phyloP scores from a whole-genome alignment of 2,329 filamentous ascomycete genomes.

The Lomentospora prolificans region DNA sequence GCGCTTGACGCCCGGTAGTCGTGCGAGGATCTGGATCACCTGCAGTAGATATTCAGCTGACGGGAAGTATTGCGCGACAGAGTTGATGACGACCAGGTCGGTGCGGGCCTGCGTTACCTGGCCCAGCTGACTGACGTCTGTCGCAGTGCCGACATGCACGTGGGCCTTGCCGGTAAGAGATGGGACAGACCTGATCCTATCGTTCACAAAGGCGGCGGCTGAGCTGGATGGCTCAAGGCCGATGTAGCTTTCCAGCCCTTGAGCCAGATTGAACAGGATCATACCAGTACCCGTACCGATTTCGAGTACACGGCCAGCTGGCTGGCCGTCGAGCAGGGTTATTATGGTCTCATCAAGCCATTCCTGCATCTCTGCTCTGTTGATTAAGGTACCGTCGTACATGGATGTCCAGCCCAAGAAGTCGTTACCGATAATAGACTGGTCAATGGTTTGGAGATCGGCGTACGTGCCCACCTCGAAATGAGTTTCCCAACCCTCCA shows the following conservation, averaged over 20 bases:
- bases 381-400: conserved; percentile 16
- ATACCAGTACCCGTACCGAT: conserved; percentile 21
- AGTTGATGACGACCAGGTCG: conserved; percentile 18
- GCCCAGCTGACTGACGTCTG: conserved; percentile 9
- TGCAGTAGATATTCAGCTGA: conserved; percentile 15
- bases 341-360: conserved; percentile 17
- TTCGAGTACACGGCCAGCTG: conserved; percentile 16
- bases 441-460: not conserved
- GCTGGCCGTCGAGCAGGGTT: conserved; percentile 12
- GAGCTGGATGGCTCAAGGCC: conserved; percentile 18
- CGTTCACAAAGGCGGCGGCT: conserved; percentile 15
- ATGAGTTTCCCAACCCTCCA: not conserved
- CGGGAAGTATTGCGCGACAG: conserved; percentile 20
- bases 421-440: not conserved
- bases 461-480: not conserved
- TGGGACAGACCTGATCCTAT: conserved; percentile 10
- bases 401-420: conserved; percentile 23
- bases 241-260: conserved; percentile 15
- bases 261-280: conserved; percentile 20
- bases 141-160: not conserved
- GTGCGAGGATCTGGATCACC: conserved; percentile 12
- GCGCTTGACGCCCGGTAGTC: conserved; percentile 2
- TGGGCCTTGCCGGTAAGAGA: conserved; percentile 9
- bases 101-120: conserved; percentile 10
- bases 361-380: not conserved